Base-by-base conservation (phyloP, 2,329 filamentous ascomycete genomes). In the Shiraia sp. region DNA sequence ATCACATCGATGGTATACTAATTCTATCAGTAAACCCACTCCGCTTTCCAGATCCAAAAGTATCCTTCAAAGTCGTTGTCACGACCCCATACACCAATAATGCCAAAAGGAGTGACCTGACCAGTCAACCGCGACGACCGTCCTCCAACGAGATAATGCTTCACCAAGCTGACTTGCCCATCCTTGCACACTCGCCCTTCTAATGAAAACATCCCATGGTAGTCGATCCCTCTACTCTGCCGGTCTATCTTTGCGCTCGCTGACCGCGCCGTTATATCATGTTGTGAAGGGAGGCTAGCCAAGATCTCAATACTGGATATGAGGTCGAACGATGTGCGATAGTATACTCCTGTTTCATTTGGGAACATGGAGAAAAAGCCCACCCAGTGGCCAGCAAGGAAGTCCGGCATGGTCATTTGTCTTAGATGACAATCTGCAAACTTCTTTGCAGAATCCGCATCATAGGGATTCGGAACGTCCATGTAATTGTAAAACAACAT, bases 1-100 rank as follows among this genome's bases (percentile, higher is more conserved):
- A n/a, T n/a, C n/a, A n/a, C n/a, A n/a, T n/a, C n/a, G n/a, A n/a
- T n/a, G n/a, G n/a, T n/a, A n/a, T n/a, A n/a, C n/a, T n/a, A n/a
- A n/a, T n/a, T n/a, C n/a, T n/a, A n/a, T n/a, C n/a, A n/a, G n/a
- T 30, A 38, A 41, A 22, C 19, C 57, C 55, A 63, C n/a, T 59
- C 53, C 15, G 46, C 30, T 31, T 61, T 63, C 50, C 54, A 61
- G 7, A 61, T 55, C 55, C 58, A 61, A 15, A 61, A 57, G 17
- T 59, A 54, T 1, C 57, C 56, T n/a, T 53, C 53, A 27, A 60
- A 53, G 3, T 32, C 31, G 10, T 36, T 29, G 2, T 35, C 14
- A 3, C 17, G 12, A 23, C 50, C 46, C 58, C 55, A 63, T 3
- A 43, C 37, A 3, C 57, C 59, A 14, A 55, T 48, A 8, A 63